Percentiles rank a stretch among this genome's conserved stretches.
phyloP scores from a whole-genome alignment of 73 alveolate species.

The Blepharisma stoltei region DNA sequence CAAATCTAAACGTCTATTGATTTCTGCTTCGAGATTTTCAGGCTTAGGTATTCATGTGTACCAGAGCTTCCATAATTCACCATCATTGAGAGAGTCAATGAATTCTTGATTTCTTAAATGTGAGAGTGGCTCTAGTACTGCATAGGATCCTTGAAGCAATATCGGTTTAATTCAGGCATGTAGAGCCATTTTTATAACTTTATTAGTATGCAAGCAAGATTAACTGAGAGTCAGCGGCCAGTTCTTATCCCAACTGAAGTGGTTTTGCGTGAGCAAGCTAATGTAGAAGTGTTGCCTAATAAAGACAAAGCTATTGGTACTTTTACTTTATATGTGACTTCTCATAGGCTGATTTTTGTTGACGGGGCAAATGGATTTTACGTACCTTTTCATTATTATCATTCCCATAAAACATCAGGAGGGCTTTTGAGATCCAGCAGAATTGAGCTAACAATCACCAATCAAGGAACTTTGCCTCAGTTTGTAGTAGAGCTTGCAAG shows the following conservation, averaged over 20 bases:
- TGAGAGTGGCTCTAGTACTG: too few species aligned
- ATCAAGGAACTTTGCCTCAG: not conserved
- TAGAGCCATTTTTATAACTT: not conserved
- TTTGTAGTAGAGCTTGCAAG: not conserved
- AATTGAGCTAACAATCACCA: not conserved
- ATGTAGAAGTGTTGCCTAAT: not conserved
- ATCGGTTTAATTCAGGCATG: too few species aligned
- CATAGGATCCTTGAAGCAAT: too few species aligned
- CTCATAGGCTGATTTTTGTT: not conserved
- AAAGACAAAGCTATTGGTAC: not conserved
- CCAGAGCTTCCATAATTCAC: too few species aligned
- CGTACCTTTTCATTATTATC: not conserved
- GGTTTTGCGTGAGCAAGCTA: not conserved
- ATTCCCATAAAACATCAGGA: not conserved
- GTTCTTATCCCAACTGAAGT: slow-evolving; percentile 20
- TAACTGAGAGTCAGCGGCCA: slow-evolving; percentile 22
- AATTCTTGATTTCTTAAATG: too few species aligned
- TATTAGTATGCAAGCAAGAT: not conserved
- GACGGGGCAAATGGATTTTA: not conserved
- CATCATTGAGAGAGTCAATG: too few species aligned
- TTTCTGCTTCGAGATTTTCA: too few species aligned
- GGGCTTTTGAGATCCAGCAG: slow-evolving; percentile 4
- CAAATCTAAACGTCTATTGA: too few species aligned
- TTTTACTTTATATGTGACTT: not conserved
- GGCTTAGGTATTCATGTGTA: too few species aligned